Base-by-base conservation (phyloP, 164 flowering plant species). In the Vitis rupestris region DNA sequence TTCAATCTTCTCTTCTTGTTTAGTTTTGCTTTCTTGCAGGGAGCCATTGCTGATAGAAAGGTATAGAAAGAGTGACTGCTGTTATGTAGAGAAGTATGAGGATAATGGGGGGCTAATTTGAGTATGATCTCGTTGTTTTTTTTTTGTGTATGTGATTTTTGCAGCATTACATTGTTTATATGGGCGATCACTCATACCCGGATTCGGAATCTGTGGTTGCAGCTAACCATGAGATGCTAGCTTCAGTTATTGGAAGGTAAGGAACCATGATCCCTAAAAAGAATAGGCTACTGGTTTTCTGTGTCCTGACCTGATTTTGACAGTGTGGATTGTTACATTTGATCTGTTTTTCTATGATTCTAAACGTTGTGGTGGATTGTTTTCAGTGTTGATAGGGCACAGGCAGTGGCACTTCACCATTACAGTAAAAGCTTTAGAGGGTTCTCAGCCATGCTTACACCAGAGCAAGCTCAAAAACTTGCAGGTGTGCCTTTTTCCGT, bases 101-200 rank as follows among this genome's bases (percentile, higher is more conserved):
- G 7, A 5, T 50, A 50, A 14, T 2, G 15, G 3, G 19, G 14
- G 48, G 30, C n/a, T 19, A 58, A 58, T 16, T 56, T 6, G 19
- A 8, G 27, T 11, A 31, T 72, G 9, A 50, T 50, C 2, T 47
- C 52, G 8, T 30, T 4, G 48, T 48, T 50, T 17, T 63, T 23
- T 23, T 29, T 52, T 16, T n/a, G n/a, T n/a, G n/a, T n/a, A n/a
- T 61, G 0, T 47, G 17, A 2, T 37, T 4, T 50, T 53, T 72
- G 76, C 80, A 83, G 87, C 84, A 77, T 72, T 83, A 81, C 66
- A 68, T 83, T 15, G 83, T 79, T 19, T 83, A 81, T 83, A 83
- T 81, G 83, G 87, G 87, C 1, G 74, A 75, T 27, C 80, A 75
- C 64, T 67, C 84, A 0, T 71, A 72, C 68, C 77, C 81, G 10